phyloP scores from a whole-genome alignment of 306 rosid genomes.

The Myrica gale region DNA sequence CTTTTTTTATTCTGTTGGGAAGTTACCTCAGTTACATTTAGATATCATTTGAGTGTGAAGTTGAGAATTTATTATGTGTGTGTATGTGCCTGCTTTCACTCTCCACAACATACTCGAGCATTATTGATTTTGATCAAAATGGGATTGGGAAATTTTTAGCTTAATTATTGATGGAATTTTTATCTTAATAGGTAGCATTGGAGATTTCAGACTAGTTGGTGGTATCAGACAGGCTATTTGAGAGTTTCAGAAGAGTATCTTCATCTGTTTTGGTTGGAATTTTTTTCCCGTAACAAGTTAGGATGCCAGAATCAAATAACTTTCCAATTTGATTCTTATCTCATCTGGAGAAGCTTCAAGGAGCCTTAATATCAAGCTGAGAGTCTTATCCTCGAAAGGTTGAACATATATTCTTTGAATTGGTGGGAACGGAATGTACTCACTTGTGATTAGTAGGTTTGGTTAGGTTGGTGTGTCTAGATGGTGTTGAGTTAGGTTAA shows the following conservation, averaged over 20 bases:
- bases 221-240: slow-evolving; percentile 12
- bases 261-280: slow-evolving; percentile 1
- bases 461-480: slow-evolving; percentile 20
- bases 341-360: background rate
- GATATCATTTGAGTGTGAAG: background rate
- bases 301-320: background rate
- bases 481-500: slow-evolving; percentile 39
- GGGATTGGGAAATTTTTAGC: slow-evolving; percentile 12
- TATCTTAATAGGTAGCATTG: slow-evolving; percentile 31
- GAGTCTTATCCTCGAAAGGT: slow-evolving; percentile 17
- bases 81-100: background rate
- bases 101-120: background rate
- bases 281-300: background rate
- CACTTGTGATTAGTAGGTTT: slow-evolving; percentile 27
- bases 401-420: slow-evolving; percentile 19
- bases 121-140: slow-evolving; percentile 4
- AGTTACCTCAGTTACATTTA: background rate
- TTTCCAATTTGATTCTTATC: background rate
- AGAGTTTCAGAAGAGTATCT: slow-evolving; percentile 25
- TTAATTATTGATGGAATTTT: slow-evolving; percentile 17
- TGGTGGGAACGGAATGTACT: slow-evolving; percentile 27
- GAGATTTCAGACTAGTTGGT: slow-evolving; percentile 26
- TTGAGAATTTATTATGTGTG: background rate
- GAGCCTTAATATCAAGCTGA: slow-evolving; percentile 24
- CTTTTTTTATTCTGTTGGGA: background rate